Evolutionary conservation across 208 protist genomes (phyloP), one percentile per base, ranked within the genome.

Genomic region (Borovskyia barvae): DNA sequence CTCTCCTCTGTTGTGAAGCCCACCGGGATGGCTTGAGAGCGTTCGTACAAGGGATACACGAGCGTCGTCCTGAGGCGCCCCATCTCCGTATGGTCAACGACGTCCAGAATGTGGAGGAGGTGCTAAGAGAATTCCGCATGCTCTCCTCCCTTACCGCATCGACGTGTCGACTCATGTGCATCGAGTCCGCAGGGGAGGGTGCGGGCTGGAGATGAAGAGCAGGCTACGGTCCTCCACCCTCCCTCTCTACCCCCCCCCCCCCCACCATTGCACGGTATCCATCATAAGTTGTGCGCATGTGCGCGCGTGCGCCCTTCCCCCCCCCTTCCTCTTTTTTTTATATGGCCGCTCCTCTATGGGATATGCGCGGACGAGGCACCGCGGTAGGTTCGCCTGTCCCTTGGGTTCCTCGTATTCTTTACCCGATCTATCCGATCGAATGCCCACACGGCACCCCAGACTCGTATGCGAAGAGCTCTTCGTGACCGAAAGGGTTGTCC

Each of bases 1-100:
- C 80, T 1, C 30, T 84, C 12, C 50, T 87, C 19, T 87, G 80
- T 58, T 87, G 80, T 52, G 80, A 87, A 47, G 55, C 73, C 19
- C 76, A 87, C 52, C 66, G 80, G 11, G 80, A 87, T 50, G 75
- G 73, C 26, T 83, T 87, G 80, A 2, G 20, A 19, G 46, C 30
- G 19, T 87, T 87, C 52, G 41, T 72, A 1, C 15, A 33, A 0
- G 58, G 47, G 22, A 72, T 79, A 25, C 57, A 60, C 15, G 5
- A 20, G 2, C 39, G 53, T 9, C 65, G 63, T 28, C 28, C 42
- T 2, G 53, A 63, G 5, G 51, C 50, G 22, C 33, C 55, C 14
- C 63, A 58, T 9, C 61, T 87, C 32, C 64, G 64, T 11, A 68
- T 80, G 9, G 24, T 58, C 33, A 50, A 55, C 33, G 63, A 67